Evolutionary conservation across 2,329 filamentous ascomycete species (phyloP), one percentile per base, ranked within the genome.

Genomic region (Raffaelea albimanens): DNA sequence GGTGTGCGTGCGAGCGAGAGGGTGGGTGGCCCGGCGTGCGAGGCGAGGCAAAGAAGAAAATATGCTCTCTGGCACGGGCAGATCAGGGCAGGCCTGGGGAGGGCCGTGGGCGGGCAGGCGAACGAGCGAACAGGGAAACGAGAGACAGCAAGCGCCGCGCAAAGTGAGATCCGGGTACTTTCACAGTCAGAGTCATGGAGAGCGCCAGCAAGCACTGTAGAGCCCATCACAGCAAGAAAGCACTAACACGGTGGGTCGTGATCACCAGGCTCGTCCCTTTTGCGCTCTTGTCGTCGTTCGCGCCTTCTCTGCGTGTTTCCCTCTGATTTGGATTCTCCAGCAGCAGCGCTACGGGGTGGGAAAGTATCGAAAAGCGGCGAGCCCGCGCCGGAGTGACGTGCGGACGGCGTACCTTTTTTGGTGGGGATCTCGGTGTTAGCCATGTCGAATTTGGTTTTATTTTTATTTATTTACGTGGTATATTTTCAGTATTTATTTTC

Each of bases 351-450:
- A 47, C 44, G 20, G 21, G 3, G 22, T 29, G 11, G 40, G 38
- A n/a, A 45, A 9, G 49, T 50, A 50, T 40, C 45, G 38, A 22
- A 25, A 43, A 41, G 40, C 43, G 40, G 41, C 34, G 29, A 38
- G 16, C 13, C 40, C 34, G 25, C 19, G 23, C 33, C 5, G 40
- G 10, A 23, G 44, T 50, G 44, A 50, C 48, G 40, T 22, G 36
- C 48, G 40, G 40, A 16, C 34, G 14, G 22, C 18, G 48, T 50
- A 46, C 40, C 39, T 14, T 34, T 4, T 5, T 44, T 11, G 8
- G 29, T 16, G 18, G 4, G 11, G 11, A 8, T 42, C 22, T 16
- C 11, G 22, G 18, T 10, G 42, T 19, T 14, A 29, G 22, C 42
- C 18, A 10, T 38, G 9, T 38, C 18, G 5, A 16, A 10, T 38